Evolutionary conservation across 495 filamentous ascomycete genomes (phyloP), one percentile per base, ranked within the genome.

Genomic region (Neurospora intermedia): DNA sequence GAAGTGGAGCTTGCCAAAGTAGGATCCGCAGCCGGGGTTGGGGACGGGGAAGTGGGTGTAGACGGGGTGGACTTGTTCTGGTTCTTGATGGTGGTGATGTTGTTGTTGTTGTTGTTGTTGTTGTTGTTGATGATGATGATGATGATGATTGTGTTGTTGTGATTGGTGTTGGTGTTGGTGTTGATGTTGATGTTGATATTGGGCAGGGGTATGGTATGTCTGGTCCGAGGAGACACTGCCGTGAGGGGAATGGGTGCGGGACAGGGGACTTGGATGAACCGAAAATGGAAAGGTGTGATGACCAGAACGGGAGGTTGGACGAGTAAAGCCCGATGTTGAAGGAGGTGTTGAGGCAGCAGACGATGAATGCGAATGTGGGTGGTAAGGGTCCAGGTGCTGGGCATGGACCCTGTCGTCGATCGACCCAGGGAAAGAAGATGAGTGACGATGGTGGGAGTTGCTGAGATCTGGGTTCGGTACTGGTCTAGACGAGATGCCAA

Each of bases 1-100:
- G 70, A 87, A 86, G 71, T 86, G 84, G 9, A 86, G 81, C 7
- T 83, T 82, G 18, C 77, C 77, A 20, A 79, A 78, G 62, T 73
- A 45, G 40, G 71, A 66, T 27, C 31, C 40, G 54, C 13, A 18
- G 54, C 18, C 46, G 40, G n/a, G 69, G 31, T 43, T 39, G 23
- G 31, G 54, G 39, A 31, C 42, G 74, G 72, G 48, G 43, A 73
- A 38, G 46, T 45, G 43, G 69, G 48, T 69, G 27, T 66, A 66
- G 54, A 66, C 54, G 23, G 54, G 54, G 54, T 66, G 54, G 6
- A 66, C 7, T 18, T 66, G 54, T 2, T 66, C 54, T 6, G 54
- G 54, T 35, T 62, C 4, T 15, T 31, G 23, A 6, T 59, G 54
- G 0, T 27, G 23, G 54, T 31, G 35, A 4, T 62, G 48, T 27